Evolutionary conservation across 495 filamentous ascomycete species (phyloP).

Genomic region (Penicillium turbatum): DNA sequence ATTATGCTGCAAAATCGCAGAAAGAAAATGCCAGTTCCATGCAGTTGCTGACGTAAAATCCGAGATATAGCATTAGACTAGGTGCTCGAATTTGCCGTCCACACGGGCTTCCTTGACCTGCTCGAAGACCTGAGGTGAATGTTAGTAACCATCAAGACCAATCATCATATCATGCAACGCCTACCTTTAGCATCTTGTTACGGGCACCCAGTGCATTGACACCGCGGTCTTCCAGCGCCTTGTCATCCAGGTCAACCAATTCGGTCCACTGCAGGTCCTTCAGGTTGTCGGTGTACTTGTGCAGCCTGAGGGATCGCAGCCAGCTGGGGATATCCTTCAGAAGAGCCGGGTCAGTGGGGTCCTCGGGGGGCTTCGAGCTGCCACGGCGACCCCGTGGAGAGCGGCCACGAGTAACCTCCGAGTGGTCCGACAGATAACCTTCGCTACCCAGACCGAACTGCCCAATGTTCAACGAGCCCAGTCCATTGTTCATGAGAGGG

Average conservation of each 20-base stretch:
- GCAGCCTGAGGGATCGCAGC: slow-evolving; percentile 89
- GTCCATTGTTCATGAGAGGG: slow-evolving; percentile 68
- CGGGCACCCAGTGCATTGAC: slow-evolving; percentile 93
- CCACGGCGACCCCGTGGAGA: slow-evolving; percentile 90
- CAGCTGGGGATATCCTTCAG: slow-evolving; percentile 95
- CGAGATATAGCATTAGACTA: slow-evolving; percentile 22
- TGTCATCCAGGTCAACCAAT: slow-evolving; percentile 85
- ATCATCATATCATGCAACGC: slow-evolving; percentile 11
- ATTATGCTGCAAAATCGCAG: slow-evolving; percentile 49
- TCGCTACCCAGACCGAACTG: slow-evolving; percentile 72
- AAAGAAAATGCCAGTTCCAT: slow-evolving; percentile 25
- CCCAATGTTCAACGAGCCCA: slow-evolving; percentile 66
- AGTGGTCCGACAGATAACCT: slow-evolving; percentile 93
- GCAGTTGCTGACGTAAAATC: slow-evolving; percentile 17
- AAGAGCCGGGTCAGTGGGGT: slow-evolving; percentile 86
- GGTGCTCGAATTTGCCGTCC: slow-evolving; percentile 58
- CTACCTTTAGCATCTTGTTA: slow-evolving; percentile 96
- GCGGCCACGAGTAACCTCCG: slow-evolving; percentile 81
- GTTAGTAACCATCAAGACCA: slow-evolving; percentile 9
- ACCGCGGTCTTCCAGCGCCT: slow-evolving; percentile 85
- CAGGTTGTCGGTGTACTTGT: slow-evolving; percentile 98
- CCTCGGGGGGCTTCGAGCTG: slow-evolving; percentile 95
- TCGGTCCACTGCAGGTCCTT: slow-evolving; percentile 98
- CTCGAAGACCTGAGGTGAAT: slow-evolving; percentile 67
- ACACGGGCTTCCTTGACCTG: slow-evolving; percentile 81